Base-by-base conservation (phyloP, 148 eudicot genomes). In the Vaccinium corymbosum region DNA sequence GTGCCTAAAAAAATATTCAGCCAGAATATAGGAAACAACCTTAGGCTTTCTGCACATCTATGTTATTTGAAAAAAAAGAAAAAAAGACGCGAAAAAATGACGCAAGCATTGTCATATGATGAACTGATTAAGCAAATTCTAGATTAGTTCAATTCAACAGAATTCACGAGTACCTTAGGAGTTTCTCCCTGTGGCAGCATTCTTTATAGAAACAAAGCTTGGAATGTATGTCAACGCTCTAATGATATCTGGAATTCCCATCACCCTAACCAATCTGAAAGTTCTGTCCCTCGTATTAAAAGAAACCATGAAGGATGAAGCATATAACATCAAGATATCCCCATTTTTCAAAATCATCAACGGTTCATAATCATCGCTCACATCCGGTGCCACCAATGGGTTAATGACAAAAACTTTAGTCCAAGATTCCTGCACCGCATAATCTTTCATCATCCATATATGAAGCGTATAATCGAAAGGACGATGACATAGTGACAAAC, bases 371-470 rank as follows among this genome's bases (percentile, higher is more conserved):
- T 35, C 38, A 35, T 35, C 3, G 38, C 3, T 35, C 2, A 2
- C 38, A 76, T 1, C 7, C 0, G 20, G 7, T 35, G 38, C 46
- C 48, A 12, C 7, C 15, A 1, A 20, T 76, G 92, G 90, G 85
- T 86, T 68, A 0, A 90, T 75, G 0, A 90, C 86, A 0, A 90
- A 80, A 72, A 81, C 76, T 72, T 81, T 50, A 0, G 80, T 83
- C 92, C 89, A 90, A 5, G 89, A 86, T 20, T 87, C 89, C 6
- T 86, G 19, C 13, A 83, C 86, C 1, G 85, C 46, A 4, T 42
- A 42, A 42, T 88, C 89, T 2, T 88, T 90, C 92, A 90, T 88
- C 46, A 88, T 88, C 90, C 92, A 90, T 3, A 90, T 85, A n/a
- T 49, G 56, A 46, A 76, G 2, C 68, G 82, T 85, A 3, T 83